Conservation (phyloP, 2,329 filamentous ascomycete species). For the Fusarium musae region DNA sequence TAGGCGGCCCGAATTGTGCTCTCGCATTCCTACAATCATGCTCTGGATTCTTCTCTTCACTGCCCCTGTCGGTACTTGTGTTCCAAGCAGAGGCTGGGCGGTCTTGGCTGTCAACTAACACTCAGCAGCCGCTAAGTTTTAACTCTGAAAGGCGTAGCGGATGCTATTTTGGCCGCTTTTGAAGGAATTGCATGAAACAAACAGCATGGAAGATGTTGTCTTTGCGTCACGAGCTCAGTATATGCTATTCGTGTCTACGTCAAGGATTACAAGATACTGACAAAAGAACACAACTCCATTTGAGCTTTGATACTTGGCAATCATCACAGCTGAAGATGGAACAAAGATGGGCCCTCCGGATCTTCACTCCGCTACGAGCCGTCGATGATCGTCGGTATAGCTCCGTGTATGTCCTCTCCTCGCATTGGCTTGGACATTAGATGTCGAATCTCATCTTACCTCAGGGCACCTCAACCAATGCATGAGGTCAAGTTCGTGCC, state of each 20-base stretch:
- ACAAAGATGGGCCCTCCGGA: slow-evolving; percentile 19
- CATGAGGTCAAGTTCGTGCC: slow-evolving; percentile 33
- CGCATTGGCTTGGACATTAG: slow-evolving; percentile 1
- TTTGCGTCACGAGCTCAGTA: slow-evolving; percentile 25
- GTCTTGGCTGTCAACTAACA: slow-evolving; percentile 21
- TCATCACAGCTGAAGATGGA: not conserved
- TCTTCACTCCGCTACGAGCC: slow-evolving; percentile 38
- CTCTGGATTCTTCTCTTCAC: not conserved
- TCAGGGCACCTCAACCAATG: slow-evolving; percentile 25
- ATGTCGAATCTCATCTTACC: slow-evolving; percentile 22
- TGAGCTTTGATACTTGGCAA: slow-evolving; percentile 1
- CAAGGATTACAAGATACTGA: not conserved
- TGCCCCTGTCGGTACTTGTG: slow-evolving; percentile 20
- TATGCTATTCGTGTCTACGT: slow-evolving; percentile 24
- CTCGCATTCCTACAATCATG: slow-evolving; percentile 2
- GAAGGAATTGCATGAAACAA: slow-evolving; percentile 27
- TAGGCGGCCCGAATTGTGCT: not conserved
- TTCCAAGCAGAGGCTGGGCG: slow-evolving; percentile 15
- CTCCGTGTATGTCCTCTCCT: slow-evolving; percentile 15
- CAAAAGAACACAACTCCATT: not conserved
- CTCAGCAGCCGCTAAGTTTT: slow-evolving; percentile 27
- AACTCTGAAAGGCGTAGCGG: slow-evolving; percentile 28
- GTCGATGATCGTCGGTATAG: slow-evolving; percentile 39
- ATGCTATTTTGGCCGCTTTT: slow-evolving; percentile 30
- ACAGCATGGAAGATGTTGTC: not conserved